These are phyloP conservation scores for Colletotrichum aenigma DNA, from an alignment of 2,329 filamentous ascomycete species.

Conservation along the genomic window DNA sequence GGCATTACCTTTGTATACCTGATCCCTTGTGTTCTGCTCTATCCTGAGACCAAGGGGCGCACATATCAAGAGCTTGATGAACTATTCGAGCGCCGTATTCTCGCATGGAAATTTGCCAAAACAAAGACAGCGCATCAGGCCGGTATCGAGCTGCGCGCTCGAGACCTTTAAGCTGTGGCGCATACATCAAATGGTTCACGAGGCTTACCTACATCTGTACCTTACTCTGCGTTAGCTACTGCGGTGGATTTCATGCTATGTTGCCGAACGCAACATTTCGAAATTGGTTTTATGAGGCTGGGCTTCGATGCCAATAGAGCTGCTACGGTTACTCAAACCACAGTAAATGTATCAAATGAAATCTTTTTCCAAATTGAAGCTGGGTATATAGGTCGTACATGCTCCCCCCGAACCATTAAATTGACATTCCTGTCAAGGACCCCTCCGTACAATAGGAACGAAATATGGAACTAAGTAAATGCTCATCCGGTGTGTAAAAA, in stretches of 20 bases:
- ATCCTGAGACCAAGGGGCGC: not conserved
- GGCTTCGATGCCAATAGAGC: fast-evolving
- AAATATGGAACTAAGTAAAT: not conserved
- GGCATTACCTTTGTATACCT: not conserved
- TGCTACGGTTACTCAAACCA: not conserved
- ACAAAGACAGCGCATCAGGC: not conserved
- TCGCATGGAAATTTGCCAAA: slow-evolving; percentile 22
- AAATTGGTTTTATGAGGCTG: too few species aligned
- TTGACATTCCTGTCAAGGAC: not conserved
- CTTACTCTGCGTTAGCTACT: not conserved
- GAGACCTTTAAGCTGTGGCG: not conserved
- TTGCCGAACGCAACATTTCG: too few species aligned
- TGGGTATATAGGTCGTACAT: not conserved
- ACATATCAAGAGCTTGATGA: slow-evolving; percentile 25
- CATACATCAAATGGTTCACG: not conserved
- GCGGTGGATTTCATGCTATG: not conserved
- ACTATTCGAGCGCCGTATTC: slow-evolving; percentile 21
- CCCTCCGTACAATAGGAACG: not conserved
- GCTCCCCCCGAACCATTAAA: not conserved
- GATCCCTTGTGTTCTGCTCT: not conserved
- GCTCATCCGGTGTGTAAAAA: not conserved
- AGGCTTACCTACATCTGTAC: not conserved
- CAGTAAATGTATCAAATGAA: not conserved
- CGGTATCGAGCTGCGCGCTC: not conserved
- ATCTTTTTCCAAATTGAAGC: not conserved